These are phyloP conservation scores for Rutstroemia sydowiana DNA, from an alignment of 2,329 filamentous ascomycete genomes.

Conservation along the genomic window DNA sequence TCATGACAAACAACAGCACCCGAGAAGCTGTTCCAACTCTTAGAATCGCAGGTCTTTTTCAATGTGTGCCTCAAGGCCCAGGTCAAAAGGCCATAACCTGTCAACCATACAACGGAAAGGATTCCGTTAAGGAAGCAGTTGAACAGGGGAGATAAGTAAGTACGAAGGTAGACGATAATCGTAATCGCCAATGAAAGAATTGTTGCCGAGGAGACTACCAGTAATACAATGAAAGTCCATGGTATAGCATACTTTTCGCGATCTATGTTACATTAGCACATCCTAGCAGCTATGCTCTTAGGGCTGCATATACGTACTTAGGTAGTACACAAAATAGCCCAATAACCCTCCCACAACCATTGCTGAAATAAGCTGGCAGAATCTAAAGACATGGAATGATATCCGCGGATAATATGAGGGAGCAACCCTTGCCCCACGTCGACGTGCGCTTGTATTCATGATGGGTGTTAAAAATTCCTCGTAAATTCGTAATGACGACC, in stretches of 20 bases:
- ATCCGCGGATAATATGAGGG: conserved; percentile 26
- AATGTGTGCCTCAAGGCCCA: conserved; percentile 25
- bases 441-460: conserved; percentile 5
- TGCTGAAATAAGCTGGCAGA: conserved; percentile 20
- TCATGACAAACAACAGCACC: conserved; percentile 24
- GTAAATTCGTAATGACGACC: no score
- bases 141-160: conserved; percentile 25
- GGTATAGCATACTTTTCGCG: conserved; percentile 20
- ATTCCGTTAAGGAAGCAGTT: conserved; percentile 23
- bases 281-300: not conserved
- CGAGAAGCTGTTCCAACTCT: conserved; percentile 19
- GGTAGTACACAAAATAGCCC: conserved; percentile 26
- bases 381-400: conserved; percentile 23
- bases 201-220: conserved; percentile 22
- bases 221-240: conserved; percentile 27
- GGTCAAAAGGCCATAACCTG: conserved; percentile 23
- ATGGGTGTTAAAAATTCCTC: not conserved
- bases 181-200: conserved; percentile 20
- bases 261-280: conserved; percentile 8
- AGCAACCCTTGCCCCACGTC: conserved; percentile 13
- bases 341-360: conserved; percentile 24
- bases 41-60: conserved; percentile 18
- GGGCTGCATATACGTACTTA: conserved; percentile 16
- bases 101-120: conserved; percentile 20
- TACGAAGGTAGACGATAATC: conserved; percentile 27